Evolutionary conservation across 2,329 filamentous ascomycete genomes (phyloP).

Genomic region (Trichoderma semiorbis): DNA sequence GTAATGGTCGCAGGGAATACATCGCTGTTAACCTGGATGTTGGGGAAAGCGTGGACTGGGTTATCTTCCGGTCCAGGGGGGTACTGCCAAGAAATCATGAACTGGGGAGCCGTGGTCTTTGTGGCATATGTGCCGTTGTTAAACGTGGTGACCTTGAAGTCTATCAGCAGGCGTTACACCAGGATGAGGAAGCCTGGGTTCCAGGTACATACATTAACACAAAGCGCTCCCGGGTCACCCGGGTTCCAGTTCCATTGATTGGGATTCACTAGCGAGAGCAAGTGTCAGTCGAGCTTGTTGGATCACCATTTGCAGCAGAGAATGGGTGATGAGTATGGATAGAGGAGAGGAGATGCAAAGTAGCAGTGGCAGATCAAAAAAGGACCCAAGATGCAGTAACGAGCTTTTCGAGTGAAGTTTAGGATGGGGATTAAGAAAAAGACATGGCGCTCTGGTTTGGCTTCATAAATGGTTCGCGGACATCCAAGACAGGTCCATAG

Average conservation of each 20-base stretch:
- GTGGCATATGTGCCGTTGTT: conserved; percentile 50
- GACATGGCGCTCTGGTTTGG: background rate
- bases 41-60: conserved; percentile 54
- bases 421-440: no score
- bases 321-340: no score
- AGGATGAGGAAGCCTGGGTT: background rate
- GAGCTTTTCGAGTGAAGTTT: background rate
- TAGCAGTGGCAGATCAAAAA: background rate
- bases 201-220: conserved; percentile 48
- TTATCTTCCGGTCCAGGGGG: conserved; percentile 37
- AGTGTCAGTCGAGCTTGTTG: background rate
- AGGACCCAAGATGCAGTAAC: background rate
- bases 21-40: conserved; percentile 45
- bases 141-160: conserved; percentile 42
- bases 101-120: conserved; percentile 44
- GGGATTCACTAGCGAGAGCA: conserved; percentile 44
- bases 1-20: conserved; percentile 43
- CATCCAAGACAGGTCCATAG: background rate
- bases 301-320: background rate
- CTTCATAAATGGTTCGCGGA: background rate
- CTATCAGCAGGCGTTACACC: background rate
- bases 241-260: conserved; percentile 51
- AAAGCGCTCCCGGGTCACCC: conserved; percentile 40
- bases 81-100: conserved; percentile 53
- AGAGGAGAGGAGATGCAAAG: background rate